A percentile compares a stretch with the other conserved stretches of the same genome.
Conservation (phyloP, 331 rosid species). For the Arachis monticola region DNA sequence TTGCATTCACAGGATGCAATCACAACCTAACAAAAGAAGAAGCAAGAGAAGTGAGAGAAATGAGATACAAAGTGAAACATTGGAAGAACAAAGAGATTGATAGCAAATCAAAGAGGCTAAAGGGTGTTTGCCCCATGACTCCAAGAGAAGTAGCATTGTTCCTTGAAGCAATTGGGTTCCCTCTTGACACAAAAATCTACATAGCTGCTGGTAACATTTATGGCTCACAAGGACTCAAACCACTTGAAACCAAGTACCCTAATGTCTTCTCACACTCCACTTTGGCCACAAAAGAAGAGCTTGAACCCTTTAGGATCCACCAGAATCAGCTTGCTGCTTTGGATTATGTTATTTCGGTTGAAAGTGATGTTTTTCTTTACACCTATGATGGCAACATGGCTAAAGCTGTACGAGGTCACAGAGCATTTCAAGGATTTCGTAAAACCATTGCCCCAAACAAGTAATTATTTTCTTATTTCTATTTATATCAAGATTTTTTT, state of each 20-base stretch:
- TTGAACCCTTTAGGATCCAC: conserved; percentile 48
- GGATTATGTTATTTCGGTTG: conserved; percentile 61
- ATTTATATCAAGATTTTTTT: neutral
- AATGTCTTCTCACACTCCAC: conserved; percentile 49
- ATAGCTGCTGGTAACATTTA: conserved; percentile 59
- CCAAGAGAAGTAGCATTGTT: conserved; percentile 74
- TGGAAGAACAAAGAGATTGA: conserved; percentile 72
- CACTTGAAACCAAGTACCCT: conserved; percentile 53
- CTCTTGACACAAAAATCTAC: conserved; percentile 59
- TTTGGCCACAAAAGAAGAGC: conserved; percentile 68
- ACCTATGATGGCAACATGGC: conserved; percentile 78
- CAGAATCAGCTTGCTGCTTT: conserved; percentile 73
- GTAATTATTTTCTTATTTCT: conserved; percentile 35
- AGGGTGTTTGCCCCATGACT: conserved; percentile 75
- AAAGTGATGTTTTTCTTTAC: conserved; percentile 69
- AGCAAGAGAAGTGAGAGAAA: conserved; percentile 38
- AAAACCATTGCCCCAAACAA: conserved; percentile 69
- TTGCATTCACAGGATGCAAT: conserved; percentile 76
- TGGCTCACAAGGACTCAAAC: conserved; percentile 52
- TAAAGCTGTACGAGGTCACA: conserved; percentile 65
- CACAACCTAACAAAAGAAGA: conserved; percentile 57
- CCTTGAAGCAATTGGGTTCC: conserved; percentile 69
- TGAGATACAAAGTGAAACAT: conserved; percentile 53
- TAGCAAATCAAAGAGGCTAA: conserved; percentile 42
- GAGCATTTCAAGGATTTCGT: conserved; percentile 58